Base-by-base conservation (phyloP, 495 filamentous ascomycete genomes). In the Aspergillus nidulans region DNA sequence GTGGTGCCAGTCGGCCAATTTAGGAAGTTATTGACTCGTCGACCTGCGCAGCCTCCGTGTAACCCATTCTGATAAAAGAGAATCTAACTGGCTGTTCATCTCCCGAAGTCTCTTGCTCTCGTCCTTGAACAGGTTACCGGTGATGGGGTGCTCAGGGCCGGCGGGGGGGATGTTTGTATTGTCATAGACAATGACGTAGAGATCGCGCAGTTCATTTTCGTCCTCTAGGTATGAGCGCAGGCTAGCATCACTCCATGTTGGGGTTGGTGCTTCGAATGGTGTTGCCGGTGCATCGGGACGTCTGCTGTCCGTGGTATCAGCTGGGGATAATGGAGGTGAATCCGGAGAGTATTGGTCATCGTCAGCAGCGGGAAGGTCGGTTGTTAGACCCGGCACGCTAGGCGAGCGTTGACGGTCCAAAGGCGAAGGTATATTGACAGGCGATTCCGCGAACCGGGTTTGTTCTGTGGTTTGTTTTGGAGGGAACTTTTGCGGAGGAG, bases 151-250 rank as follows among this genome's bases (percentile, higher is more conserved):
- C 43, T 95, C 89, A 26, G 82, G 80, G 0, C 84, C 81, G 10
- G 86, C 85, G 26, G 89, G 88, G 47, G 82, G 79, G 28, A 91
- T 83, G 53, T 88, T 87, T 20, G 82, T 87, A 70, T 89, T 94
- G 69, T 97, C 91, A 64, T 95, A 89, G 24, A 98, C 90, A 43
- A 98, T 86, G 8, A 92, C 79, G 49, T 97, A 81, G 65, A 97
- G 77, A 65, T 98, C 94, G 40, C 89, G 83, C 59, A 98, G 88
- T 56, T 96, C 91, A n/a, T 81, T 86, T 40, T 88, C 87, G 62
- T 94, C 91, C 57, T 97, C 92, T 60, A 97, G 85, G 72, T 96
- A 98, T 18, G 88, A 85, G 43, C 90, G 82, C 32, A 98, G 78
- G 59, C 81, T 86, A 55, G 85, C 78, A 67, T 96, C 94, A 60